Evolutionary conservation across 1,284 basidiomycete genomes (phyloP).

Genomic region (Xerocomus nothofagi): DNA sequence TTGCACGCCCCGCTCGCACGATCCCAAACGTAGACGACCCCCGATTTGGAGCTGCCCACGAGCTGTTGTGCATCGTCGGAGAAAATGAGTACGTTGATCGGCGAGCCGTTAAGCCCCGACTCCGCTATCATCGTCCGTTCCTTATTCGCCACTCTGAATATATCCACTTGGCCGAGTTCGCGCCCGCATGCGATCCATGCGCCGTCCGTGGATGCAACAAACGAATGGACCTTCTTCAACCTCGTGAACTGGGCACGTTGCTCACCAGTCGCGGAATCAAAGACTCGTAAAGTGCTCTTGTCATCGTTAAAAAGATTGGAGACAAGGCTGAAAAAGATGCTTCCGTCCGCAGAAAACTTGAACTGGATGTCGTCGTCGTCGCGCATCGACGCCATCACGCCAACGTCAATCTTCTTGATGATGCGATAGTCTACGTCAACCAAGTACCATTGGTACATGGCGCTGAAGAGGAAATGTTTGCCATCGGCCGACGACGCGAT

Average conservation of each 20-base stretch:
- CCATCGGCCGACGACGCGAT: slow-evolving; percentile 14
- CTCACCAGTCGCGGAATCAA: slow-evolving; percentile 12
- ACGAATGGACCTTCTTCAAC: slow-evolving; percentile 12
- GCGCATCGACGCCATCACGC: not conserved
- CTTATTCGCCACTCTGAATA: slow-evolving; percentile 9
- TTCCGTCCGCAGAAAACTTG: slow-evolving; percentile 20
- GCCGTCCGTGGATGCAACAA: slow-evolving; percentile 13
- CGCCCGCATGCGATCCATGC: slow-evolving; percentile 14
- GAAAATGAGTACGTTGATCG: slow-evolving; percentile 9
- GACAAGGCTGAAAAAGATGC: slow-evolving; percentile 8
- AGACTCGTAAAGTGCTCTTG: slow-evolving; percentile 16
- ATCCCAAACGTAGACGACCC: slow-evolving; percentile 22
- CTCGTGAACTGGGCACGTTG: slow-evolving; percentile 10
- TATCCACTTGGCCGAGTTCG: slow-evolving; percentile 8
- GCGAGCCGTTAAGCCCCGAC: not conserved
- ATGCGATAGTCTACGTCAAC: slow-evolving; percentile 6
- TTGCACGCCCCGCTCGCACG: slow-evolving; percentile 14
- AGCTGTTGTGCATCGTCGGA: slow-evolving; percentile 11
- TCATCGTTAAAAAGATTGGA: slow-evolving; percentile 2
- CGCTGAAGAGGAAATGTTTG: slow-evolving; percentile 12
- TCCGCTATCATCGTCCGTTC: not conserved
- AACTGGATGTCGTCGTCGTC: not conserved
- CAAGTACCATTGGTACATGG: slow-evolving; percentile 1
- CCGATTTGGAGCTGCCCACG: slow-evolving; percentile 16
- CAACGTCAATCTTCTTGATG: slow-evolving; percentile 17